Conservation (phyloP, 345 rosid species). For the Euphorbia pulcherrima region DNA sequence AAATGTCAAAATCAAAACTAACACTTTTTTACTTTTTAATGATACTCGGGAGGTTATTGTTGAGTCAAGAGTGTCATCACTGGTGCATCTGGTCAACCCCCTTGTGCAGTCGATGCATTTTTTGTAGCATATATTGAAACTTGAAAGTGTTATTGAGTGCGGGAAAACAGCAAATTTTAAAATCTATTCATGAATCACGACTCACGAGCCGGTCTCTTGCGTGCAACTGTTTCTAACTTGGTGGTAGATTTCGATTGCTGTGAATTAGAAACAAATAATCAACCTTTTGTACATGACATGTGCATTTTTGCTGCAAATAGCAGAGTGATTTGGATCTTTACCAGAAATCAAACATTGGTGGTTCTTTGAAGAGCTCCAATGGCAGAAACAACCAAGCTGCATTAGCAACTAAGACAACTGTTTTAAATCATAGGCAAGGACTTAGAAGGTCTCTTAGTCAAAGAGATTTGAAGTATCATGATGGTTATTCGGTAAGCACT, state of each 20-base stretch:
- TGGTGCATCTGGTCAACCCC: neutral
- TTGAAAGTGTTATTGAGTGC: neutral
- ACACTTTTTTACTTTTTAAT: neutral
- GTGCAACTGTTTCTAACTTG: neutral
- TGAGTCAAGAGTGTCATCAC: neutral
- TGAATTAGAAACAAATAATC: neutral
- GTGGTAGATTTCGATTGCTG: neutral
- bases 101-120: neutral
- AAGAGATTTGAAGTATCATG: slow-evolving; percentile 60
- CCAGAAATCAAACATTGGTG: slow-evolving; percentile 36
- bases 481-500: slow-evolving; percentile 79
- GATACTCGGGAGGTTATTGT: neutral
- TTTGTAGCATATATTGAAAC: neutral
- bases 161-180: neutral
- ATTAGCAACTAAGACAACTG: slow-evolving; percentile 32
- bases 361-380: slow-evolving; percentile 32
- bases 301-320: slow-evolving; percentile 23
- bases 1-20: neutral
- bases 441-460: slow-evolving; percentile 71
- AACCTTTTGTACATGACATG: slow-evolving; percentile 5
- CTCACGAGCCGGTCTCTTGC: neutral
- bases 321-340: slow-evolving; percentile 70
- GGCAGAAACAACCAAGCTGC: slow-evolving; percentile 37
- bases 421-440: slow-evolving; percentile 46
- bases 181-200: no score